phyloP scores from a whole-genome alignment of 2,329 filamentous ascomycete species.

The Diaporthe capsici region DNA sequence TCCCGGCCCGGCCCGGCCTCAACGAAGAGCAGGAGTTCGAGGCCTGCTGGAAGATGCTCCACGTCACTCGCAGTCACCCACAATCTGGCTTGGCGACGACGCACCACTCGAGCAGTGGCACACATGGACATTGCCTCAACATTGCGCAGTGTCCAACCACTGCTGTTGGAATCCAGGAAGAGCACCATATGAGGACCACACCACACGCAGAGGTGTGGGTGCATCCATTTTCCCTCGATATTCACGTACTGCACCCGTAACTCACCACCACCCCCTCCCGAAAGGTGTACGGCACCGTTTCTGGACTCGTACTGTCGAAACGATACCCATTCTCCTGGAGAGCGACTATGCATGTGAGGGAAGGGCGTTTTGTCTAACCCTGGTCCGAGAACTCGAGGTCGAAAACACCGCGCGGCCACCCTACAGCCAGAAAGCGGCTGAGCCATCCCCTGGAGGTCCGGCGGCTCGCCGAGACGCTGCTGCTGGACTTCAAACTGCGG shows the following conservation, averaged over 20 bases:
- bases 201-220: no score
- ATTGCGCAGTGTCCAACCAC: no score
- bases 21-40: constrained; percentile 83
- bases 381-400: background rate
- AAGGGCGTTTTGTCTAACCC: background rate
- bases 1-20: constrained; percentile 15
- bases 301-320: background rate
- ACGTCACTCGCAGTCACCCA: constrained; percentile 69
- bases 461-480: background rate
- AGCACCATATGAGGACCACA: no score
- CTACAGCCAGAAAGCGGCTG: background rate
- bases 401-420: background rate
- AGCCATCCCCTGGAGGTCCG: background rate
- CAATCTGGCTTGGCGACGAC: background rate
- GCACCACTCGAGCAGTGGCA: no score
- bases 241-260: no score
- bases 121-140: no score
- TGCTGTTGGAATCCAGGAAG: no score
- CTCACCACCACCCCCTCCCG: no score
- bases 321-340: constrained; percentile 17
- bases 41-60: constrained; percentile 82
- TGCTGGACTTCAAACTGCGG: constrained; percentile 22
- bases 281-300: background rate
- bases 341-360: constrained; percentile 9
- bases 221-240: no score